Evolutionary conservation across 2,329 filamentous ascomycete species (phyloP), one percentile per base, ranked within the genome.

Genomic region (Ascochyta viciae-villosae): DNA sequence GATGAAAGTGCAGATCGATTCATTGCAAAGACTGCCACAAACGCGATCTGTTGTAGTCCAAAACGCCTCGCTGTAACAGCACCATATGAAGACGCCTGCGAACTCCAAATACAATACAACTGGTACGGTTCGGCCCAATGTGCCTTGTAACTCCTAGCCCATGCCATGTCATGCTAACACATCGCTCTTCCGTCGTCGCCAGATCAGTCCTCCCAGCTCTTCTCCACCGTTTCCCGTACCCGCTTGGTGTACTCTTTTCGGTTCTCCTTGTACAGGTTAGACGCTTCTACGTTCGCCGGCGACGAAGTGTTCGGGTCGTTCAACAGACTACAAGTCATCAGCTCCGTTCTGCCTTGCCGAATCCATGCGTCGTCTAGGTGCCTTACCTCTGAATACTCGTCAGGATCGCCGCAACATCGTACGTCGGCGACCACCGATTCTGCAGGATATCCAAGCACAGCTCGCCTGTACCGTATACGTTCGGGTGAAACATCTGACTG

Each of bases 231-330:
- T 81, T 98, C 95, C 43, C 92, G 84, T 39, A 99, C 95, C 16
- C 93, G 84, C 82, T 99, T 99, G 24, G 89, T 91, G 74, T 99
- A 99, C 74, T 99, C 95, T 76, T 93, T 92, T 61, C 93, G 86
- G 77, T 98, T 98, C 74, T 99, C 95, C 76, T 98, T 98, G 83
- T 98, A 99, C 8, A 98, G 83, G 74, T 98, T 99, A 50, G 92
- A 96, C 1, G 95, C 95, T 79, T 99, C 95, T 67, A 98, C 95
- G 70, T 99, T 99, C 52, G 95, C 95, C 0, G 95, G 95, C 1
- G 92, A 96, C 55, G 92, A 95, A n/a, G 95, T 99, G 76, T 99
- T 99, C 1, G 95, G 95, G 68, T 99, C 95, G 77, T 99, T 98
- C 13, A 99, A 84, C 40, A 99, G 80, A 86, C 94, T 97, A 57